Percentiles rank a stretch among this genome's conserved stretches.
phyloP scores from a whole-genome alignment of 495 filamentous ascomycete genomes.

The Aspergillus affinis region DNA sequence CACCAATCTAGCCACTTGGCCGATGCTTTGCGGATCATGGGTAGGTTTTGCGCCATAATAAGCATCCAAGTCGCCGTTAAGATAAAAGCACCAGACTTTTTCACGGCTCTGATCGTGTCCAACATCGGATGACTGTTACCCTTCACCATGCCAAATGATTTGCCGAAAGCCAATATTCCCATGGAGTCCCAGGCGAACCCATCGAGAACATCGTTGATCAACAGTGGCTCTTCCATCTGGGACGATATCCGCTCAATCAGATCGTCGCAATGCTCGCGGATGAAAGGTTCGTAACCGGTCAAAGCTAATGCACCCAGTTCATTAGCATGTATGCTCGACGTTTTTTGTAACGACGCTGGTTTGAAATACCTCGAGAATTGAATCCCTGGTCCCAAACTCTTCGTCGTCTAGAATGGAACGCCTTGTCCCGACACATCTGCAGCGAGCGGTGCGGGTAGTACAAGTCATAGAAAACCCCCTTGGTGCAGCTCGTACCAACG shows the following conservation, averaged over 20 bases:
- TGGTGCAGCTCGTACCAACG: conserved; percentile 10
- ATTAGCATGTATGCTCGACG: not conserved
- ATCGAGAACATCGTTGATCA: conserved; percentile 9
- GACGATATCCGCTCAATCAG: conserved; percentile 7
- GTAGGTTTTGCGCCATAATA: conserved; percentile 7
- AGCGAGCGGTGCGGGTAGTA: conserved; percentile 15
- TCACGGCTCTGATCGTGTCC: not conserved
- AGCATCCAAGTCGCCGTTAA: conserved; percentile 8
- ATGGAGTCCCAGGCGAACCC: conserved; percentile 15
- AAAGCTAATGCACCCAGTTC: not conserved
- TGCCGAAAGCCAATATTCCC: conserved; percentile 14
- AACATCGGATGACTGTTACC: conserved; percentile 4
- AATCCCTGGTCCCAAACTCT: conserved; percentile 15
- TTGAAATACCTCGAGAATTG: conserved; percentile 9
- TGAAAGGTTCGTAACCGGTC: conserved; percentile 13
- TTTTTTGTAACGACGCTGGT: not conserved
- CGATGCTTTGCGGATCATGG: not conserved
- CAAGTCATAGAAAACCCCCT: conserved; percentile 15
- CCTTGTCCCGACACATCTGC: conserved; percentile 14
- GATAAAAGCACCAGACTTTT: not conserved
- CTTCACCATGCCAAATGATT: conserved; percentile 13
- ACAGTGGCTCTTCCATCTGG: not conserved
- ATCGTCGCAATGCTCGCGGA: conserved; percentile 14
- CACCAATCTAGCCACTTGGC: conserved; percentile 11
- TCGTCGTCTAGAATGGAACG: conserved; percentile 8